Percentiles rank a stretch among this genome's conserved stretches.
Evolutionary conservation across 345 rosid species (phyloP).

Genomic region (Heritiera fomes): DNA sequence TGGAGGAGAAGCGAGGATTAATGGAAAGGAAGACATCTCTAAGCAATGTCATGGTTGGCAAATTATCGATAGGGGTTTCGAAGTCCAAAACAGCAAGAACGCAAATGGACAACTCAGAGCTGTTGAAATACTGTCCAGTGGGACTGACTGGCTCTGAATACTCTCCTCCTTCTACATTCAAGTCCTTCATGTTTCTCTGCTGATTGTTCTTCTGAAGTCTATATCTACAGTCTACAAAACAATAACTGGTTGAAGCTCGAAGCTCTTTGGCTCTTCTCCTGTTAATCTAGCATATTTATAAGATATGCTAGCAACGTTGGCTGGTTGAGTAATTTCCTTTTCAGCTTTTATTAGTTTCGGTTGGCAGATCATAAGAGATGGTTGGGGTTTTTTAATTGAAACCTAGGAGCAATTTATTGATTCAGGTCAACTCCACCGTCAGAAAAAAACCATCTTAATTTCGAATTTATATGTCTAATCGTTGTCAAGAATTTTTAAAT

Average conservation of each 20-base stretch:
- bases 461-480: no score
- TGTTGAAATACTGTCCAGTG: constrained; percentile 34
- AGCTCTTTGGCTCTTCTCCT: not conserved
- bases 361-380: no score
- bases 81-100: constrained; percentile 32
- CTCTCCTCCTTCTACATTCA: constrained; percentile 14
- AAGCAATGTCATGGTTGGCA: constrained; percentile 18
- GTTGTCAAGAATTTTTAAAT: no score
- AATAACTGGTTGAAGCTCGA: not conserved
- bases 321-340: not conserved
- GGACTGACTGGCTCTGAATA: constrained; percentile 40
- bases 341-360: not conserved
- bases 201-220: no score
- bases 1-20: constrained; percentile 42
- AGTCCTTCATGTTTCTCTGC: not conserved
- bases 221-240: not conserved
- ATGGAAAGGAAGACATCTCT: constrained; percentile 31
- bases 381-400: not conserved
- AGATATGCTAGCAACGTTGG: not conserved
- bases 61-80: constrained; percentile 34
- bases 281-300: no score
- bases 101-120: constrained; percentile 28
- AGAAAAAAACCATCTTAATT: no score
- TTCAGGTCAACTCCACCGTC: no score
- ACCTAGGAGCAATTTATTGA: not conserved